phyloP scores from a whole-genome alignment of 305 asterid species.

The Fraxinus angustifolia region DNA sequence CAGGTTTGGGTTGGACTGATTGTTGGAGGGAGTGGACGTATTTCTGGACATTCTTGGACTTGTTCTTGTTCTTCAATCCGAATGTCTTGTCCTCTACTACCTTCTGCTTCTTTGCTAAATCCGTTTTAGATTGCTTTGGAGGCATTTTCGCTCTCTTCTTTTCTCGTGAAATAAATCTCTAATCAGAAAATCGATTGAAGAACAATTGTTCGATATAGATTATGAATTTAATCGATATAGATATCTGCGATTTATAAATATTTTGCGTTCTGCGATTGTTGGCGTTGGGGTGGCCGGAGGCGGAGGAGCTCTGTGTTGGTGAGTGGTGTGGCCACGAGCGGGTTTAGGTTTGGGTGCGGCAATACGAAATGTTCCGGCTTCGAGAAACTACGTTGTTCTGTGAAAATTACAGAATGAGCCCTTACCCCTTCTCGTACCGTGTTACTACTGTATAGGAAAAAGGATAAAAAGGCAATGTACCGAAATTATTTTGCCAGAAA shows the following conservation, averaged over 20 bases:
- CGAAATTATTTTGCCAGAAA: too few species aligned
- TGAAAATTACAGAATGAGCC: constrained; percentile 7
- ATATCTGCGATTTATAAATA: neutral
- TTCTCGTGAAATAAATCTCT: constrained; percentile 8
- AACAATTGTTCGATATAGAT: neutral
- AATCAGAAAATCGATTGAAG: neutral
- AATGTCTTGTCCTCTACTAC: constrained; percentile 90
- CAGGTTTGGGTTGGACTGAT: constrained; percentile 67
- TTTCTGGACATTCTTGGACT: constrained; percentile 90
- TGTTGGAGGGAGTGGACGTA: constrained; percentile 79
- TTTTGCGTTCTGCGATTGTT: neutral
- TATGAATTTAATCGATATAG: neutral
- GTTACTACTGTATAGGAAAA: neutral
- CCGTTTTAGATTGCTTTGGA: constrained; percentile 78
- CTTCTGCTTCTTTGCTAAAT: constrained; percentile 89
- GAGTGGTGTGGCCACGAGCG: neutral
- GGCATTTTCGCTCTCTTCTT: constrained; percentile 48
- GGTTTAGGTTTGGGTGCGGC: constrained; percentile 12
- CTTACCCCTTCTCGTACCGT: neutral
- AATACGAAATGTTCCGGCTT: neutral
- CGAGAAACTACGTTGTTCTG: neutral
- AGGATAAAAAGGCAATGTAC: too few species aligned
- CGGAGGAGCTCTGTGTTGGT: neutral
- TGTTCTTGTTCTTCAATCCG: constrained; percentile 91
- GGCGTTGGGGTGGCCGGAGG: neutral